Percentiles rank a stretch among this genome's conserved stretches.
Conservation (phyloP, 2,329 filamentous ascomycete species). For the Penicillium freii region DNA sequence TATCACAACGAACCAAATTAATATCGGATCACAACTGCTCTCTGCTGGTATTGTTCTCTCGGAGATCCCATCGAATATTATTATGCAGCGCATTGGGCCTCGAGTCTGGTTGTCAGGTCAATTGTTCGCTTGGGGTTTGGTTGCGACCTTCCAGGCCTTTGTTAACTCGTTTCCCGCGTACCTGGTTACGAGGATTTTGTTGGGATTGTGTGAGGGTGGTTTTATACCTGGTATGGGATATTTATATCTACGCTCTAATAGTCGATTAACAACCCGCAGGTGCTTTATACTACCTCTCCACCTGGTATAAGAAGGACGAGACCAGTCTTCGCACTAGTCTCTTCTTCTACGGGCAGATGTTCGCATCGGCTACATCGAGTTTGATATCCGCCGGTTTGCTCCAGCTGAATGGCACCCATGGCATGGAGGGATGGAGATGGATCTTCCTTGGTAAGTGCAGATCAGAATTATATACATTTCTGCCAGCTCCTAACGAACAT, state of each 20-base stretch:
- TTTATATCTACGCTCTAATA: too few relatives aligned
- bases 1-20: constrained; percentile 54
- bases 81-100: constrained; percentile 53
- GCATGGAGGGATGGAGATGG: constrained; percentile 58
- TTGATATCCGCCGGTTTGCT: constrained; percentile 44
- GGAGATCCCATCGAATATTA: constrained; percentile 54
- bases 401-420: constrained; percentile 50
- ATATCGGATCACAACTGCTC: constrained; percentile 54
- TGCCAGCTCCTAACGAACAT: too few relatives aligned
- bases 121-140: constrained; percentile 54
- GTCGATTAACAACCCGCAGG: constrained; percentile 12
- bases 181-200: constrained; percentile 51
- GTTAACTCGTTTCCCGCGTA: constrained; percentile 49
- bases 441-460: constrained; percentile 44
- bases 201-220: constrained; percentile 55
- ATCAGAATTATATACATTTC: background rate
- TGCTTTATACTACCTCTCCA: constrained; percentile 48
- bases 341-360: constrained; percentile 58
- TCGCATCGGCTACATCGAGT: constrained; percentile 46
- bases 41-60: constrained; percentile 52
- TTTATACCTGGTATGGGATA: constrained; percentile 50
- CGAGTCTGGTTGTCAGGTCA: constrained; percentile 56
- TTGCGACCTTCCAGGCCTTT: constrained; percentile 57
- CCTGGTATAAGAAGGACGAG: constrained; percentile 56
- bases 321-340: constrained; percentile 54